Percentiles rank a stretch among this genome's conserved stretches.
These are phyloP conservation scores for Paramarasmius palmivorus DNA, from an alignment of 1,284 basidiomycete species.

Conservation along the genomic window DNA sequence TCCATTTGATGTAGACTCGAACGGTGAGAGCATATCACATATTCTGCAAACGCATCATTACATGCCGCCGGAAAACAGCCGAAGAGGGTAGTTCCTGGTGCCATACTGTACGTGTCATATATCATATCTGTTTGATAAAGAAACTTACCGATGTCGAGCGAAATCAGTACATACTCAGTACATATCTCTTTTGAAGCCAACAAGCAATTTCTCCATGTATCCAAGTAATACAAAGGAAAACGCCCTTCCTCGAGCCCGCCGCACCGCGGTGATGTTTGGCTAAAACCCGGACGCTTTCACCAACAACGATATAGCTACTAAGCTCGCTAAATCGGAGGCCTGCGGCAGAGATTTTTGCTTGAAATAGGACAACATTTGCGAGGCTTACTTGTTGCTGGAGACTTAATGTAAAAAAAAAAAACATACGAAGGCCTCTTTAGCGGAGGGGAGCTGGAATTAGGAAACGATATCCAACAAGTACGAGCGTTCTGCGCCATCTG, in stretches of 20 bases:
- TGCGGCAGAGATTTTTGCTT: no score
- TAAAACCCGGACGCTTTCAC: neutral
- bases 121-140: no score
- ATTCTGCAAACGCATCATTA: conserved; percentile 16
- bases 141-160: neutral
- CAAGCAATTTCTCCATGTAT: conserved; percentile 12
- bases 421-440: no score
- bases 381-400: no score
- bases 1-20: neutral
- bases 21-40: conserved; percentile 5
- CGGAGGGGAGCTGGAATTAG: no score
- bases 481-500: no score
- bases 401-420: no score
- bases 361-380: no score
- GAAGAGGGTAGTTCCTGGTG: conserved; percentile 17
- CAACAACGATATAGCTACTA: neutral
- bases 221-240: conserved; percentile 15
- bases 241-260: neutral
- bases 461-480: no score
- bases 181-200: conserved; percentile 15
- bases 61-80: conserved; percentile 14
- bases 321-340: neutral
- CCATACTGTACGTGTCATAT: conserved; percentile 9
- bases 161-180: conserved; percentile 8
- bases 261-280: neutral